phyloP scores from a whole-genome alignment of 768 basidiomycete species.

The Goffeauzyma gilvescens region DNA sequence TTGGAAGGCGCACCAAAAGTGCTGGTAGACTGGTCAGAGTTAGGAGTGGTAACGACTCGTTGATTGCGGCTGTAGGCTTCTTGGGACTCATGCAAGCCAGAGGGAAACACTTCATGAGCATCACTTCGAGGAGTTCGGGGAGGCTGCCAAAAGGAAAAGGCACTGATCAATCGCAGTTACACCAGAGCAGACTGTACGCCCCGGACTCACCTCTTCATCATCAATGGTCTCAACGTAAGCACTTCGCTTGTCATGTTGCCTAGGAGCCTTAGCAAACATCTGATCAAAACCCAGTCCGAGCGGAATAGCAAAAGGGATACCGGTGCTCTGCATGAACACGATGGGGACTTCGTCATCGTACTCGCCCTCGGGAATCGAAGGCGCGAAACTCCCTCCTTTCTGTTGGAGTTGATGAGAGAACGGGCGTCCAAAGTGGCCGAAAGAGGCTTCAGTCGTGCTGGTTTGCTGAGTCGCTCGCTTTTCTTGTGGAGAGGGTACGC shows the following conservation, averaged over 20 bases:
- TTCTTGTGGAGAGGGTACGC: neutral
- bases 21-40: too few relatives aligned
- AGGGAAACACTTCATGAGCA: too few relatives aligned
- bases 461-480: slow-evolving; percentile 21
- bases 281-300: slow-evolving; percentile 6
- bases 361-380: slow-evolving; percentile 8
- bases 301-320: slow-evolving; percentile 3
- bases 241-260: slow-evolving; percentile 14
- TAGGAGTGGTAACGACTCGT: too few relatives aligned
- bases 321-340: slow-evolving; percentile 11
- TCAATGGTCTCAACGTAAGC: slow-evolving; percentile 29
- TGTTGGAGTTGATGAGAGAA: slow-evolving; percentile 21
- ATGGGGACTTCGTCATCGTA: slow-evolving; percentile 8
- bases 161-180: too few relatives aligned
- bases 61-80: too few relatives aligned
- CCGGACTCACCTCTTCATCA: slow-evolving; percentile 23
- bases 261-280: neutral
- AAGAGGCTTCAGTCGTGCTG: slow-evolving; percentile 23
- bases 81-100: too few relatives aligned
- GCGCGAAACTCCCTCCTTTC: slow-evolving; percentile 12
- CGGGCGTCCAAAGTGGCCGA: slow-evolving; percentile 27
- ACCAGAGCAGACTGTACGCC: too few relatives aligned
- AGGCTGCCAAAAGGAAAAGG: too few relatives aligned
- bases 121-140: too few relatives aligned
- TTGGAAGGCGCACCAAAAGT: too few relatives aligned